These are phyloP conservation scores for Jatropha multifida DNA, from an alignment of 441 rosid genomes.

Conservation along the genomic window DNA sequence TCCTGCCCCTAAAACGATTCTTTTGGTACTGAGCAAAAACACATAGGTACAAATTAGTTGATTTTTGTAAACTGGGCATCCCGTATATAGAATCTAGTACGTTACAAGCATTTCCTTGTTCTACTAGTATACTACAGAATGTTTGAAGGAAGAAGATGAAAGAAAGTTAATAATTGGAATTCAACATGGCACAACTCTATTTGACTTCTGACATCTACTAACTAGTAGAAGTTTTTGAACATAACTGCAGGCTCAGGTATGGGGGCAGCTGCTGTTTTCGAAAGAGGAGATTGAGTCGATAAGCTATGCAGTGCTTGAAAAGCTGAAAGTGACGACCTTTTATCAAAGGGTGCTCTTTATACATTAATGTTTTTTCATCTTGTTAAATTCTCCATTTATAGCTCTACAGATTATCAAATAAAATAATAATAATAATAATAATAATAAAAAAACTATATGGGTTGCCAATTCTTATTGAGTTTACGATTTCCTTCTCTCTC, in stretches of 20 bases:
- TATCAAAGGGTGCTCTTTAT: conserved; percentile 55
- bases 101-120: too few species aligned
- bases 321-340: conserved; percentile 32
- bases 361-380: not conserved
- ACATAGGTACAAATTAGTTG: too few species aligned
- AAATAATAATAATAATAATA: too few species aligned
- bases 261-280: conserved; percentile 97
- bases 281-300: conserved; percentile 73
- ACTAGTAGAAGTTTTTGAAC: not conserved
- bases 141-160: not conserved
- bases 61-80: too few species aligned
- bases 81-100: too few species aligned
- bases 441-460: too few species aligned
- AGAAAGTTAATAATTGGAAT: not conserved
- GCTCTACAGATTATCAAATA: not conserved
- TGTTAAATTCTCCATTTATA: not conserved
- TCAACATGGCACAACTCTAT: not conserved
- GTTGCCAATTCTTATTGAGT: too few species aligned
- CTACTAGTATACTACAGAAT: too few species aligned
- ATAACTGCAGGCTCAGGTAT: conserved; percentile 71
- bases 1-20: too few species aligned
- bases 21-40: too few species aligned
- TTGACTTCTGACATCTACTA: not conserved
- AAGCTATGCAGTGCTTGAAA: conserved; percentile 68
- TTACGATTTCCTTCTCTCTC: too few species aligned